Percentiles rank a stretch among this genome's conserved stretches.
phyloP scores from a whole-genome alignment of 176 grass and related monocot genomes.

The Hyparrhenia diplandra region DNA sequence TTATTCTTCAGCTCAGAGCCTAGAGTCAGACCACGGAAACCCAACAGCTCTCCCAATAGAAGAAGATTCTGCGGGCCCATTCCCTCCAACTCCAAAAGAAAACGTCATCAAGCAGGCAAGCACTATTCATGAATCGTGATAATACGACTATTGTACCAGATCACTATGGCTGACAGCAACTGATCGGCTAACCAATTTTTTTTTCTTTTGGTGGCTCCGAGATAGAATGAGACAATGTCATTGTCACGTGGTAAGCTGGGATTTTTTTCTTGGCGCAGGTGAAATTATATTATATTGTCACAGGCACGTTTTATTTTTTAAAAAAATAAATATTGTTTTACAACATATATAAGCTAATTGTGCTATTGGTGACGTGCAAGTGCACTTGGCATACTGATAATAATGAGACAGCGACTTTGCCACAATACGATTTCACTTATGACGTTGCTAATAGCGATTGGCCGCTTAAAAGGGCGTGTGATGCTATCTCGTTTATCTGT shows the following conservation, averaged over 20 bases:
- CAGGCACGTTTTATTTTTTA: background rate
- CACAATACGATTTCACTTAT: background rate
- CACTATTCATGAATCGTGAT: too few relatives aligned
- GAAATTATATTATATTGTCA: background rate
- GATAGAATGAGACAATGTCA: background rate
- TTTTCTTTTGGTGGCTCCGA: background rate
- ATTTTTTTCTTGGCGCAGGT: background rate
- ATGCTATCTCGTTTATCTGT: background rate
- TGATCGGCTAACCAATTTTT: background rate
- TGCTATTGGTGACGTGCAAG: background rate
- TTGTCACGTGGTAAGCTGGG: background rate
- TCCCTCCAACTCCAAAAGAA: too few relatives aligned
- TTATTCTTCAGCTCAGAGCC: too few relatives aligned
- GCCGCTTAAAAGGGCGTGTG: background rate
- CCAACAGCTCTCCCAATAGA: too few relatives aligned
- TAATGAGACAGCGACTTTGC: background rate
- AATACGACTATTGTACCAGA: background rate
- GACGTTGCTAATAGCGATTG: background rate
- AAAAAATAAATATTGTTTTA: background rate
- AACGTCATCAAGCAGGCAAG: background rate
- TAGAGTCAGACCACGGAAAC: too few relatives aligned
- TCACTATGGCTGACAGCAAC: background rate
- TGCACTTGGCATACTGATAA: background rate
- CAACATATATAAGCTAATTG: background rate
- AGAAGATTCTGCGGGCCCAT: too few relatives aligned